Evolutionary conservation across 2,329 filamentous ascomycete genomes (phyloP).

Genomic region (Fonsecaea monophora): DNA sequence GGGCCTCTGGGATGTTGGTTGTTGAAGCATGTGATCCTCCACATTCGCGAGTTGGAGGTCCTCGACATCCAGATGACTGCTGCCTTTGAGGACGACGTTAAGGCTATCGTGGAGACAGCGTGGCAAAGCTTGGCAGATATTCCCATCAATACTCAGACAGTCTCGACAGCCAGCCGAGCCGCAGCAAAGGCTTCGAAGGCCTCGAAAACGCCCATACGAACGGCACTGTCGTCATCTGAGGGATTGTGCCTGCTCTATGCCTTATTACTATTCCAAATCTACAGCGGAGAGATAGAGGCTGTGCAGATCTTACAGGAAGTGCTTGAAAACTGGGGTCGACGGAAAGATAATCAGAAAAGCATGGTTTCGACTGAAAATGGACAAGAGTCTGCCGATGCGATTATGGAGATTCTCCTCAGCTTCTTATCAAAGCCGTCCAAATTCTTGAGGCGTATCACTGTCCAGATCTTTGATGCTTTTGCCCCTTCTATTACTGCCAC

Average conservation of each 20-base stretch:
- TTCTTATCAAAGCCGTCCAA: slow-evolving; percentile 86
- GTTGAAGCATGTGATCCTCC: slow-evolving; percentile 17
- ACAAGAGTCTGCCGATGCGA: slow-evolving; percentile 65
- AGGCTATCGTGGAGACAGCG: slow-evolving; percentile 46
- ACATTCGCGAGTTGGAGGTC: slow-evolving; percentile 15
- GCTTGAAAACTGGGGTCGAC: slow-evolving; percentile 71
- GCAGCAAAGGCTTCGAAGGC: slow-evolving; percentile 42
- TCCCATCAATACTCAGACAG: slow-evolving; percentile 49
- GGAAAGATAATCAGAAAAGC: slow-evolving; percentile 11
- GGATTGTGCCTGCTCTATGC: slow-evolving; percentile 83
- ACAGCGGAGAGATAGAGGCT: slow-evolving; percentile 86
- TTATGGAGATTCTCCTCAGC: slow-evolving; percentile 88
- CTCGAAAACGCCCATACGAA: slow-evolving; percentile 31
- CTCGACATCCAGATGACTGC: slow-evolving; percentile 3
- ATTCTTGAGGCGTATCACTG: slow-evolving; percentile 82
- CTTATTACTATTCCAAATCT: slow-evolving; percentile 83
- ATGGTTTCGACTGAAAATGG: slow-evolving; percentile 39
- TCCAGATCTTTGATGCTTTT: slow-evolving; percentile 87
- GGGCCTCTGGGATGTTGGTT: slow-evolving; percentile 17
- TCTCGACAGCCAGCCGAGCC: background rate
- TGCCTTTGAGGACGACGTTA: slow-evolving; percentile 32
- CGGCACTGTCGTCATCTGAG: slow-evolving; percentile 56
- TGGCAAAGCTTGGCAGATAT: slow-evolving; percentile 50
- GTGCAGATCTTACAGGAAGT: slow-evolving; percentile 82
- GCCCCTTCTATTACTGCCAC: slow-evolving; percentile 74